Conservation (phyloP, 2,329 filamentous ascomycete genomes). For the Dactylellina cionopaga region DNA sequence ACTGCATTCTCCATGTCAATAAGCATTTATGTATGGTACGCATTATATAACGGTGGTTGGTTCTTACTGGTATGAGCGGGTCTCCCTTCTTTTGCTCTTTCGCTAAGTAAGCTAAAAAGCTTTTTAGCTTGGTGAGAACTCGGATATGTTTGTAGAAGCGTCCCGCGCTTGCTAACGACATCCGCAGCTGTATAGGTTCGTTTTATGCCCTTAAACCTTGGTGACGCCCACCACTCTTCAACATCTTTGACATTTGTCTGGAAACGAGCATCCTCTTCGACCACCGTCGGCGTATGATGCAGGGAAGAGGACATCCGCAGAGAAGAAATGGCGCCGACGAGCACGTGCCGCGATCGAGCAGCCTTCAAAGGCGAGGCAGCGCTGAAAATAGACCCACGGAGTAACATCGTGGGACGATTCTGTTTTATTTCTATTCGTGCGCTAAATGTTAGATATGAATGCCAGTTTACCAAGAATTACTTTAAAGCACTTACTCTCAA, state of each 20-base stretch:
- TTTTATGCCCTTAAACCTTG: constrained; percentile 87
- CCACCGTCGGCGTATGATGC: constrained; percentile 52
- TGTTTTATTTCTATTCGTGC: no score
- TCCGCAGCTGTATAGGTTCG: constrained; percentile 89
- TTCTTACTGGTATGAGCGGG: constrained; percentile 88
- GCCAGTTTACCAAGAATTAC: no score
- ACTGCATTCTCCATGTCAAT: constrained; percentile 65
- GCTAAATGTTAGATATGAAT: no score
- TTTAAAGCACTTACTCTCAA: no score
- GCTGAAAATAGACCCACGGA: constrained; percentile 20
- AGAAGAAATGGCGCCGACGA: constrained; percentile 4
- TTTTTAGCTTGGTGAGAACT: constrained; percentile 96
- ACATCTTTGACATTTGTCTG: constrained; percentile 85
- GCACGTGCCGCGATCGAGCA: constrained; percentile 9
- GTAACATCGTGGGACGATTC: constrained; percentile 24
- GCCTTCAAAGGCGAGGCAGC: constrained; percentile 29
- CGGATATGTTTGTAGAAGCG: constrained; percentile 85
- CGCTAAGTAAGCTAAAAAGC: constrained; percentile 86
- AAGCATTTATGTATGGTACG: constrained; percentile 33
- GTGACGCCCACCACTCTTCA: constrained; percentile 87
- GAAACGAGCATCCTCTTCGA: constrained; percentile 80
- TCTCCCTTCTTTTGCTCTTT: constrained; percentile 79
- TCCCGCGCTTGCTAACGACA: constrained; percentile 91
- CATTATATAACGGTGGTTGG: background rate
- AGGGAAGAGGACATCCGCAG: constrained; percentile 51